Conservation (phyloP, 2,329 filamentous ascomycete genomes). For the Gaeumannomyces tritici region DNA sequence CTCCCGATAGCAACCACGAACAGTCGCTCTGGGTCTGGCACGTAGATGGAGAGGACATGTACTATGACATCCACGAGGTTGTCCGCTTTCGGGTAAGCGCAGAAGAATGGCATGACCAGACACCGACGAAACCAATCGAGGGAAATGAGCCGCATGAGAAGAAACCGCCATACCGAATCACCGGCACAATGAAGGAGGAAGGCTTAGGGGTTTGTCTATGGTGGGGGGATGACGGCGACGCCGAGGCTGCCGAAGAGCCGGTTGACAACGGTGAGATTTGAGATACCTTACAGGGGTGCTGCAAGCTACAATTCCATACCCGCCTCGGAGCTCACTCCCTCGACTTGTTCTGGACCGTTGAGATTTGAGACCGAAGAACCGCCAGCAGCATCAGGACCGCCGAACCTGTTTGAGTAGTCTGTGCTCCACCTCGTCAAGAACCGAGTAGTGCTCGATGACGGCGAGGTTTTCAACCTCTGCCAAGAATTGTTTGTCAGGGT, state of each 20-base stretch:
- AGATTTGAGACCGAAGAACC: not conserved
- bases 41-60: conserved; percentile 63
- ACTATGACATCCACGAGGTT: conserved; percentile 82
- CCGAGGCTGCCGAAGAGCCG: not conserved
- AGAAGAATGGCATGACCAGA: conserved; percentile 87
- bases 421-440: conserved; percentile 80
- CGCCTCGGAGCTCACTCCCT: not conserved
- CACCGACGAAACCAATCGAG: conserved; percentile 57
- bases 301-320: not conserved
- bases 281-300: not conserved
- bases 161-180: conserved; percentile 63
- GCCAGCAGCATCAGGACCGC: not conserved
- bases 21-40: conserved; percentile 83
- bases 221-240: conserved; percentile 18
- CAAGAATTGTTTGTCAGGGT: conserved; percentile 91
- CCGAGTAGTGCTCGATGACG: conserved; percentile 87
- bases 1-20: conserved; percentile 49
- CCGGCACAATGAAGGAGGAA: conserved; percentile 52
- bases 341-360: not conserved
- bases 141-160: conserved; percentile 49
- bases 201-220: conserved; percentile 55
- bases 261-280: not conserved
- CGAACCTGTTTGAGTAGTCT: conserved; percentile 54
- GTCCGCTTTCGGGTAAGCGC: conserved; percentile 78
- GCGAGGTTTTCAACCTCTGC: conserved; percentile 92